Evolutionary conservation across 345 rosid species (phyloP), one percentile per base, ranked within the genome.

Genomic region (Viola odorata): DNA sequence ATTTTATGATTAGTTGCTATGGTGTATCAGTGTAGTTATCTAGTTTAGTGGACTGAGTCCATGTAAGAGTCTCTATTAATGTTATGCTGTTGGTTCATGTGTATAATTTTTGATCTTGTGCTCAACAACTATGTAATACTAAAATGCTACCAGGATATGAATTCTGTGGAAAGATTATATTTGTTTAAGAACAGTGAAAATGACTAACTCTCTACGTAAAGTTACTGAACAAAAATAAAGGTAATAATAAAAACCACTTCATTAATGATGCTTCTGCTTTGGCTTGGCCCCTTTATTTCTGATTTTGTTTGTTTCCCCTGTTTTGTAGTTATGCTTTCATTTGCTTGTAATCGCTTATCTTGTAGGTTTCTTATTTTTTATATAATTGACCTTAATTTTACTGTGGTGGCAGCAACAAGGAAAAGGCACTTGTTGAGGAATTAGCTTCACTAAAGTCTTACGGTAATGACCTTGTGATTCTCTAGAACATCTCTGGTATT

Each of bases 351-450:
- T 14, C 8, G 47, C 32, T 23, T 50, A 13, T 54, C 60, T 48
- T 14, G 6, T 58, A 60, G 61, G 63, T 53, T 44, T 64, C 54
- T 23, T 23, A 2, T 23, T 23, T 23, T 23, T 23, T 23, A 23
- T 23, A 23, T 23, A 23, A 23, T 23, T 23, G 32, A 23, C 32
- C 32, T 23, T 23, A 23, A 40, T 66, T 37, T 55, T 68, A 61
- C 60, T 45, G 13, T 63, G 11, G 66, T 74, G 66, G 49, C 84
- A 89, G 98, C 50, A 79, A 81, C 23, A 71, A 64, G 61, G 96
- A 91, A 67, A 87, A 78, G 4, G 58, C 60, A 58, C 87, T 91
- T 70, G 72, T 89, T 60, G 70, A 84, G 82, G 87, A 83, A 53
- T 75, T 89, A 73, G 84, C 85, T 41, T 80, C 83, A 15, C 76